Percentiles rank a stretch among this genome's conserved stretches.
These are phyloP conservation scores for Recurvomyces mirabilis DNA, from an alignment of 495 filamentous ascomycete genomes.

Conservation along the genomic window DNA sequence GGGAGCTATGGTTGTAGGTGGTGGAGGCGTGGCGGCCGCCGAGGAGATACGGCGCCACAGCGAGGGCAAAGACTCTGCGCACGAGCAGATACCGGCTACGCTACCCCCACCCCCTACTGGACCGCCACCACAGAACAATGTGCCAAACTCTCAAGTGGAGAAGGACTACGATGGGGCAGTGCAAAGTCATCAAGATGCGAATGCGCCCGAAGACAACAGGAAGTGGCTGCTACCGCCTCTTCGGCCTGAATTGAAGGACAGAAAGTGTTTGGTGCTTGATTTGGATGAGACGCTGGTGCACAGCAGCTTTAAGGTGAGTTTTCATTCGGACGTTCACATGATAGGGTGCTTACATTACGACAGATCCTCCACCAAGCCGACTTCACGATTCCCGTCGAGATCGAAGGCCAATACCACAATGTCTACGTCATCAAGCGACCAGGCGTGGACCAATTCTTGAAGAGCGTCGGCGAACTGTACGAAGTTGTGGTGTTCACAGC, in stretches of 20 bases:
- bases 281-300: conserved; percentile 98
- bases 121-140: conserved; percentile 25
- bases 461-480: conserved; percentile 92
- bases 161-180: conserved; percentile 7
- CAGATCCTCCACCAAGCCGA: conserved; percentile 96
- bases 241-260: conserved; percentile 62
- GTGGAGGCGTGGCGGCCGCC: conserved; percentile 4
- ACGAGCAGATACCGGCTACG: conserved; percentile 22
- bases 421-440: conserved; percentile 99
- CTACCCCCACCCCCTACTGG: conserved; percentile 20
- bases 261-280: conserved; percentile 92
- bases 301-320: conserved; percentile 90
- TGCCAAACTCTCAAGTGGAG: conserved; percentile 15
- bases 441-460: conserved; percentile 97
- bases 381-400: conserved; percentile 98
- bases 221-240: conserved; percentile 73
- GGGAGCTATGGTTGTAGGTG: conserved; percentile 8
- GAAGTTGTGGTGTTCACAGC: conserved; percentile 98
- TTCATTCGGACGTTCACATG: too few relatives aligned
- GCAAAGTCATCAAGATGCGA: conserved; percentile 15
- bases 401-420: conserved; percentile 97
- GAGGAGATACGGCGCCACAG: conserved; percentile 6
- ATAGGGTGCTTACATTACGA: conserved; percentile 3
- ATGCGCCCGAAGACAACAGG: conserved; percentile 35
- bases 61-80: not conserved